phyloP scores from a whole-genome alignment of 2,329 filamentous ascomycete species.

The Nigrospora osmanthi region DNA sequence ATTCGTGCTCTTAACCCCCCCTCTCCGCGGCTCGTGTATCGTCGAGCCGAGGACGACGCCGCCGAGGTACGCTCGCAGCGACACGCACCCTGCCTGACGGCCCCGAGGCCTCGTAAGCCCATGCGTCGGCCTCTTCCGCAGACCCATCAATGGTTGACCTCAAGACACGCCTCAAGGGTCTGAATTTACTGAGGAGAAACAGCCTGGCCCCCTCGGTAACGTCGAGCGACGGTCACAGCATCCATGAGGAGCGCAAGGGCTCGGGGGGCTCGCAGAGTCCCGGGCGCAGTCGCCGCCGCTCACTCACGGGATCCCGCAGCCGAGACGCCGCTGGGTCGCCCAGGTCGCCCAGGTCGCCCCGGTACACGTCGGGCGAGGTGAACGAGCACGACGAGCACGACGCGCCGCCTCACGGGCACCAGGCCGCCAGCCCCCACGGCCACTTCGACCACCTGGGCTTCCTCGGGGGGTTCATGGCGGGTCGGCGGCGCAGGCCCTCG shows the following conservation, averaged over 20 bases:
- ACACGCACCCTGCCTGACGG: background rate
- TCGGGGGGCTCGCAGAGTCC: background rate
- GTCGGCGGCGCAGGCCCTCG: background rate
- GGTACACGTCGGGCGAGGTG: background rate
- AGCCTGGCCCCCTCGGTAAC: constrained; percentile 3
- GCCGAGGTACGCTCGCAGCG: too few species aligned
- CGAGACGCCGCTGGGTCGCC: background rate
- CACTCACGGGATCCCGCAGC: background rate
- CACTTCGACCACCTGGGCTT: background rate
- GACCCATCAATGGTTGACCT: constrained; percentile 6
- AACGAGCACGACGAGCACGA: constrained; percentile 8
- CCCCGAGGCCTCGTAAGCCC: background rate
- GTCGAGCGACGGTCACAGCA: constrained; percentile 3
- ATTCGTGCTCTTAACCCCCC: too few species aligned
- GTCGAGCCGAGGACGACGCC: too few species aligned
- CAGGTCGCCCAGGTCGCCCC: background rate
- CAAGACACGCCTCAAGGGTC: constrained; percentile 7
- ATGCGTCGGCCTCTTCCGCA: constrained; percentile 2
- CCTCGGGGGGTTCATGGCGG: background rate
- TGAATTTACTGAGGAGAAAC: constrained; percentile 6
- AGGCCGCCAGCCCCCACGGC: constrained; percentile 4
- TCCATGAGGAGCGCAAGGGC: background rate
- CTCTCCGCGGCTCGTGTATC: too few species aligned
- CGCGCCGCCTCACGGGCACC: background rate
- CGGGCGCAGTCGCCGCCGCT: background rate